Conservation (phyloP, 2,329 filamentous ascomycete genomes). For the Magnaporthales sp. region DNA sequence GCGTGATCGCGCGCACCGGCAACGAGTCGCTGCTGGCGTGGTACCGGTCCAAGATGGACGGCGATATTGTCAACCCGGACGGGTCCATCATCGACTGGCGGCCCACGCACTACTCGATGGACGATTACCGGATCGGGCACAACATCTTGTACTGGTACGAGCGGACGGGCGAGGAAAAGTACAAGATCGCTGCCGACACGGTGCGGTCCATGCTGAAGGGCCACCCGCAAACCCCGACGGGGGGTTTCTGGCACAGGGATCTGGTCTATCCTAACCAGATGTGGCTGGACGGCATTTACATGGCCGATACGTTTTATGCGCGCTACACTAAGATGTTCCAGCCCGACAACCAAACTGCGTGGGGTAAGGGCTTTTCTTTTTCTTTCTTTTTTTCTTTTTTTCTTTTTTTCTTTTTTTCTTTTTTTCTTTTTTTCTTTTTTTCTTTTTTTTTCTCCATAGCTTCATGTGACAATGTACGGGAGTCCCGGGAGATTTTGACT, state of each 20-base stretch:
- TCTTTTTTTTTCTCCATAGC: neutral
- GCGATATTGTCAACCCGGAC: neutral
- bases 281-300: slow-evolving; percentile 49
- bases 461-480: neutral
- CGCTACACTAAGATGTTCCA: slow-evolving; percentile 29
- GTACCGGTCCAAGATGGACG: slow-evolving; percentile 3
- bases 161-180: slow-evolving; percentile 33
- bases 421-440: neutral
- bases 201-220: slow-evolving; percentile 36
- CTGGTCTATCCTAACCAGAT: slow-evolving; percentile 42
- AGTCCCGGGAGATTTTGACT: neutral
- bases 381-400: neutral
- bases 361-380: slow-evolving; percentile 12
- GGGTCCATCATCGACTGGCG: slow-evolving; percentile 2
- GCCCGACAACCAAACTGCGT: slow-evolving; percentile 27
- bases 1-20: slow-evolving; percentile 1
- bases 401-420: neutral
- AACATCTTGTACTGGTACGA: slow-evolving; percentile 4
- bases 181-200: slow-evolving; percentile 35
- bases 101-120: slow-evolving; percentile 2
- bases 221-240: slow-evolving; percentile 38
- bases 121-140: slow-evolving; percentile 5
- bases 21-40: slow-evolving; percentile 2
- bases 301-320: slow-evolving; percentile 36
- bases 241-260: slow-evolving; percentile 46